Evolutionary conservation across 257 asterid genomes (phyloP), one percentile per base, ranked within the genome.

Genomic region (Phtheirospermum japonicum): DNA sequence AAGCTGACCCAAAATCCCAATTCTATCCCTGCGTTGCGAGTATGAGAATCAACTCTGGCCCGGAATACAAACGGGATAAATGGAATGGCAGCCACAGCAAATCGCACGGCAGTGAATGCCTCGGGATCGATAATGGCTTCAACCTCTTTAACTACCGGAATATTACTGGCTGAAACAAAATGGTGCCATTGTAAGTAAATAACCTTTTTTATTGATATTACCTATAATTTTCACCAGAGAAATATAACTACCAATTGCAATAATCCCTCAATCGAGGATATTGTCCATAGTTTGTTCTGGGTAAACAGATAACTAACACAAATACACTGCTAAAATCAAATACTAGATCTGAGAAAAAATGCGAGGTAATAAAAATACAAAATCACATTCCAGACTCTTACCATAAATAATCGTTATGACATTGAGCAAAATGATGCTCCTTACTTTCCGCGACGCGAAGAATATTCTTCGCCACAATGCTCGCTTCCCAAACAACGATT

Each of bases 1-100:
- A 85, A 75, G 82, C 95, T 85, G 66, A 73, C 78, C 95, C 90
- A 88, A 65, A 82, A 67, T 69, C 96, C 96, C 80, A 88, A 71
- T 67, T 85, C 95, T 58, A 85, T 32, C 66, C 95, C 96, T 39
- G 89, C 82, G 28, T 77, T 82, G 50, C 95, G 82, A 59, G 85
- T 85, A 57, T 60, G 69, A 51, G 73, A 52, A 75, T 88, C 90
- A 26, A 68, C 65, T 59, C 87, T 72, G 45, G 88, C 81, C 75
- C 43, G 75, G 32, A 78, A 66, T 13, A 85, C 73, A 17, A 82
- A 80, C 19, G 95, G 95, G 28, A 76, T 28, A 72, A 85, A 88
- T 0, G 86, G 86, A 52, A 85, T 73, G 51, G 95, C 85, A 52
- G 90, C 79, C 45, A 83, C 71, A 50, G 64, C 76, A 71, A 88